Evolutionary conservation across 2,329 filamentous ascomycete genomes (phyloP).

Genomic region (Fusarium xyrophilum): DNA sequence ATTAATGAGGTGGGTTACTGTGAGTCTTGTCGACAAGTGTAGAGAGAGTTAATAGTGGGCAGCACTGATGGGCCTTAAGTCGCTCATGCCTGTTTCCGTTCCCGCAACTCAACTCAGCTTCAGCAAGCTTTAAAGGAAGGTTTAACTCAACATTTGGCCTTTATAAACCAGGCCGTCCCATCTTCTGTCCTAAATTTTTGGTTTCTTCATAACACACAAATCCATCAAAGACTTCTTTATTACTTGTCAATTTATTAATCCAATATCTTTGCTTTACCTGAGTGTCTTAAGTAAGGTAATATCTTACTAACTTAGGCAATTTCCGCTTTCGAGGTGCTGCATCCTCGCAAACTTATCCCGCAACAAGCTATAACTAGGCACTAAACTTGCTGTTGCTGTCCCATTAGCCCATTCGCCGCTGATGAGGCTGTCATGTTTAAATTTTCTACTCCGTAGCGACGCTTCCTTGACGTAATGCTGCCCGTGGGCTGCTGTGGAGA

Average conservation of each 20-base stretch:
- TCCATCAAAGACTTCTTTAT: not conserved
- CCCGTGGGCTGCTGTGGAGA: not conserved
- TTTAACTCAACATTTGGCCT: too few species aligned
- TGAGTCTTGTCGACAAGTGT: constrained; percentile 1
- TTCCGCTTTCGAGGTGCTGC: not conserved
- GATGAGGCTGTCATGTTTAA: not conserved
- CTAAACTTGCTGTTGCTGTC: not conserved
- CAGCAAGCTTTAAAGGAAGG: too few species aligned
- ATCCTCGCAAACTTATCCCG: not conserved
- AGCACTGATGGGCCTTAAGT: too few species aligned
- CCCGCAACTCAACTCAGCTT: too few species aligned
- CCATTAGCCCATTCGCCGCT: too few species aligned
- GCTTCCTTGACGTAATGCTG: constrained; percentile 21
- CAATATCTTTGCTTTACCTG: not conserved
- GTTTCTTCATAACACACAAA: too few species aligned
- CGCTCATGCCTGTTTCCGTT: too few species aligned
- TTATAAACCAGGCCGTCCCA: too few species aligned
- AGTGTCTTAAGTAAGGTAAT: not conserved
- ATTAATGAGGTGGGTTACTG: constrained; percentile 22
- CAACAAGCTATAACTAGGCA: not conserved
- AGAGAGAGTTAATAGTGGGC: constrained; percentile 10
- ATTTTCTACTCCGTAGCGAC: not conserved
- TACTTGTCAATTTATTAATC: not conserved
- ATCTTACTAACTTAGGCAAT: not conserved
- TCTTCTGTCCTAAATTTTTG: too few species aligned